phyloP scores from a whole-genome alignment of 2,329 filamentous ascomycete genomes.

The Cryphonectria parasitica region DNA sequence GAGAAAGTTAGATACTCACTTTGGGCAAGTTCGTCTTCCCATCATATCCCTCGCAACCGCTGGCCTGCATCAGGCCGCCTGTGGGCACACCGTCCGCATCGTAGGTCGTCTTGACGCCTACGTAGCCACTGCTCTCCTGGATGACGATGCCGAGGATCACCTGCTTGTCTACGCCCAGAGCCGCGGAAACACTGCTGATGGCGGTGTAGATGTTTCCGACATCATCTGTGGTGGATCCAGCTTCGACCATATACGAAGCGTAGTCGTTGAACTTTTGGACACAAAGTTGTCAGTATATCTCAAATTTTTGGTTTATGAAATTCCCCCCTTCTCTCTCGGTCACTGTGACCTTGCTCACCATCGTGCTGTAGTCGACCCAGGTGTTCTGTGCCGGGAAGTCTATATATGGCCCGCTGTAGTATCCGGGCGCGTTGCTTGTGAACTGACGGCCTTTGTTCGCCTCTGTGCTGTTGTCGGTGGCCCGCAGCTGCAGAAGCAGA shows the following conservation, averaged over 20 bases:
- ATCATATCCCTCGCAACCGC: slow-evolving; percentile 40
- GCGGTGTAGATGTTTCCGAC: slow-evolving; percentile 41
- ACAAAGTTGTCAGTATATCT: neutral
- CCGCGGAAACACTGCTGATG: slow-evolving; percentile 36
- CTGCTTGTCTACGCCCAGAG: slow-evolving; percentile 41
- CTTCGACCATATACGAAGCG: slow-evolving; percentile 38
- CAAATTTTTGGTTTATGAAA: too few relatives aligned
- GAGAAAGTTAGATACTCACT: slow-evolving; percentile 30
- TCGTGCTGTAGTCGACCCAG: slow-evolving; percentile 37
- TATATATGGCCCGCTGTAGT: neutral
- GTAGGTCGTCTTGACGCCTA: slow-evolving; percentile 42
- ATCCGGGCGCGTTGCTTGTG: neutral
- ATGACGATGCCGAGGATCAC: slow-evolving; percentile 47
- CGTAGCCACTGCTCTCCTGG: slow-evolving; percentile 46
- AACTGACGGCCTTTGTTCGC: neutral
- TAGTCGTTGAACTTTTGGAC: slow-evolving; percentile 38
- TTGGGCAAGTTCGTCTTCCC: slow-evolving; percentile 39
- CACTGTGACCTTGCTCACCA: too few relatives aligned
- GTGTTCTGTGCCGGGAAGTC: slow-evolving; percentile 39
- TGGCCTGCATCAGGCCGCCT: slow-evolving; percentile 46
- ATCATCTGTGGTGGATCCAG: slow-evolving; percentile 40
- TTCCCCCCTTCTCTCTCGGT: too few relatives aligned
- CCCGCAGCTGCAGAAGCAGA: neutral
- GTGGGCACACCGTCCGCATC: slow-evolving; percentile 40
- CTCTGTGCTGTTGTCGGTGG: too few relatives aligned